phyloP scores from a whole-genome alignment of 139 green algal genomes.

The Gonium pectorale region DNA sequence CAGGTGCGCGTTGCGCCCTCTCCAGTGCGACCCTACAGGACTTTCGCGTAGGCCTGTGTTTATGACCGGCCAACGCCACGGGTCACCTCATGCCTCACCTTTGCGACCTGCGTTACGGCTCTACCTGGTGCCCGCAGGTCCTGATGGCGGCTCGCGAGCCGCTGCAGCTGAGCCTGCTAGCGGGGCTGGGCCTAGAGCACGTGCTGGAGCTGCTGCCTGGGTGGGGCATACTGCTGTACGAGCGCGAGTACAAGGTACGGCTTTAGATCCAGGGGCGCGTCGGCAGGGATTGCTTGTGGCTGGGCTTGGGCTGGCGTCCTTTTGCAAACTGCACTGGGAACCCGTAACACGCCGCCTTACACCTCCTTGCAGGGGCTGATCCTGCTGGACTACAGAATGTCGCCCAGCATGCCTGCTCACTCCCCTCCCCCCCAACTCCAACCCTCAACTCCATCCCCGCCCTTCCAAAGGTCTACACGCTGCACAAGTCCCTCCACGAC shows the following conservation, averaged over 20 bases:
- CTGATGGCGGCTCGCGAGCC: slow-evolving; percentile 41
- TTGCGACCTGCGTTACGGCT: not conserved
- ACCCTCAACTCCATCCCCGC: not conserved
- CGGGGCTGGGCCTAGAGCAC: slow-evolving; percentile 32
- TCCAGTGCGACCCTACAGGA: not conserved
- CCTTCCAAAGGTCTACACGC: not conserved
- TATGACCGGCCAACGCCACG: too few relatives aligned
- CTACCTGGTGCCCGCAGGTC: not conserved
- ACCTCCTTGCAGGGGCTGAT: too few relatives aligned
- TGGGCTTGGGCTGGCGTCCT: too few relatives aligned
- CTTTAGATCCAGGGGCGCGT: not conserved
- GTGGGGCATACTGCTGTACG: slow-evolving; percentile 38
- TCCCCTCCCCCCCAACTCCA: too few relatives aligned
- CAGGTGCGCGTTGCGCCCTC: not conserved
- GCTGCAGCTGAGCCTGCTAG: slow-evolving; percentile 39
- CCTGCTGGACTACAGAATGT: too few relatives aligned
- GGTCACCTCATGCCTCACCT: not conserved
- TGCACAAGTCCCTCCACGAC: slow-evolving; percentile 45
- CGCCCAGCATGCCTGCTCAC: too few relatives aligned
- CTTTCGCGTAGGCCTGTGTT: not conserved
- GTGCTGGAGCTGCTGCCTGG: slow-evolving; percentile 31
- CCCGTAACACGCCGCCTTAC: too few relatives aligned
- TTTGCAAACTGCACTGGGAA: too few relatives aligned
- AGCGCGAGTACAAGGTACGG: slow-evolving; percentile 31
- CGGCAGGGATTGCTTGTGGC: not conserved